Conservation (phyloP, 2,329 filamentous ascomycete genomes). For the Purpureocillium lavendulum region DNA sequence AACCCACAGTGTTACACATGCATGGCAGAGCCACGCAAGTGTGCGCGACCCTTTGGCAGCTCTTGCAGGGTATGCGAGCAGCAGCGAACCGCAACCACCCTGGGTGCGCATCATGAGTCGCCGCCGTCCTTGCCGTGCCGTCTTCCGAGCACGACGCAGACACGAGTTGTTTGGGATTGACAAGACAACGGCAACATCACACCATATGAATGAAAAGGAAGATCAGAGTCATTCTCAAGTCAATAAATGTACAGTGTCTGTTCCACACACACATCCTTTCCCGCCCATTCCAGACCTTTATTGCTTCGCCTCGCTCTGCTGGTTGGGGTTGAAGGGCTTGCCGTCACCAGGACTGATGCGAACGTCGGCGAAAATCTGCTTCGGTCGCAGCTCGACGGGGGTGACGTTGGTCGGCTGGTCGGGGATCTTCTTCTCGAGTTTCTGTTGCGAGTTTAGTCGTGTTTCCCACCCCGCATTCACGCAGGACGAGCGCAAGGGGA, state of each 20-base stretch:
- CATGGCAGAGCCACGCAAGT: no score
- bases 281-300: slow-evolving; percentile 9
- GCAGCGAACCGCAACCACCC: no score
- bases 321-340: slow-evolving; percentile 30
- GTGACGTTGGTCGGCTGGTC: slow-evolving; percentile 60
- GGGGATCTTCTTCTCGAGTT: slow-evolving; percentile 74
- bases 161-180: no score
- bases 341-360: slow-evolving; percentile 32
- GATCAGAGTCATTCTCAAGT: slow-evolving; percentile 12
- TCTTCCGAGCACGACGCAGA: no score
- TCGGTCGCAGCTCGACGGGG: slow-evolving; percentile 65
- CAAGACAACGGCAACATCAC: no score
- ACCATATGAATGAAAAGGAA: no score
- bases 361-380: slow-evolving; percentile 53
- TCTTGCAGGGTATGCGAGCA: no score
- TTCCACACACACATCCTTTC: background rate
- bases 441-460: slow-evolving; percentile 35
- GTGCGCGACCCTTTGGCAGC: no score
- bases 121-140: no score
- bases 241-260: slow-evolving; percentile 19
- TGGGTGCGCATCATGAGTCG: no score
- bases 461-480: background rate
- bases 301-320: slow-evolving; percentile 26
- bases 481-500: no score
- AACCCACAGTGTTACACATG: no score